These are phyloP conservation scores for Cinchona pubescens DNA, from an alignment of 257 asterid genomes.

Conservation along the genomic window DNA sequence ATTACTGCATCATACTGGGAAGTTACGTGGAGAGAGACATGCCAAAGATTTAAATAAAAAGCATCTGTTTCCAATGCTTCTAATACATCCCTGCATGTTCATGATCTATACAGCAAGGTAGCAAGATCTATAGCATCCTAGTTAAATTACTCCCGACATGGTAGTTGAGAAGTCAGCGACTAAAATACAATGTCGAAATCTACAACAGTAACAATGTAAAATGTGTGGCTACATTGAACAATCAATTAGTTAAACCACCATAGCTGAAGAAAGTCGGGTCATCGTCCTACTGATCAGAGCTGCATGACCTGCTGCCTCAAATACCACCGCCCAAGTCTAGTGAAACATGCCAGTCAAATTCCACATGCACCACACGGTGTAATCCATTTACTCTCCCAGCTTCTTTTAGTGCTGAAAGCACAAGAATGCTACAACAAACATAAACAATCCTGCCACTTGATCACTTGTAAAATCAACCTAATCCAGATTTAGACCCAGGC, in stretches of 20 bases:
- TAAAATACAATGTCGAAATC: background rate
- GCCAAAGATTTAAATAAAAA: background rate
- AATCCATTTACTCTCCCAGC: background rate
- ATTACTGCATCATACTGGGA: background rate
- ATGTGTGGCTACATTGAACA: background rate
- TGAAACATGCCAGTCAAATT: background rate
- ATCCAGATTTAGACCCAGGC: slow-evolving; percentile 72
- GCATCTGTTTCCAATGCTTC: background rate
- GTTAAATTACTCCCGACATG: background rate
- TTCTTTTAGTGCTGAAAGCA: background rate
- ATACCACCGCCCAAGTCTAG: background rate
- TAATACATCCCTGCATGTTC: background rate
- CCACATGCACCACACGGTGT: background rate
- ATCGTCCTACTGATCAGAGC: background rate
- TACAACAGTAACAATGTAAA: background rate
- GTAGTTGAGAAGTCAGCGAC: background rate
- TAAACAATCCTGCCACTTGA: background rate
- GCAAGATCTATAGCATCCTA: slow-evolving; percentile 6
- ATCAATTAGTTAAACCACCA: slow-evolving; percentile 4
- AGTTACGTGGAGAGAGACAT: background rate
- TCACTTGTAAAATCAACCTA: slow-evolving; percentile 27
- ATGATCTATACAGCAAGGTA: slow-evolving; percentile 7
- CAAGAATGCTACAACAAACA: background rate
- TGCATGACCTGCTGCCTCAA: background rate
- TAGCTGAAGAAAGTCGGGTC: background rate